Percentiles rank a stretch among this genome's conserved stretches.
Conservation (phyloP, 2,329 filamentous ascomycete species). For the Nannizzia gypsea region DNA sequence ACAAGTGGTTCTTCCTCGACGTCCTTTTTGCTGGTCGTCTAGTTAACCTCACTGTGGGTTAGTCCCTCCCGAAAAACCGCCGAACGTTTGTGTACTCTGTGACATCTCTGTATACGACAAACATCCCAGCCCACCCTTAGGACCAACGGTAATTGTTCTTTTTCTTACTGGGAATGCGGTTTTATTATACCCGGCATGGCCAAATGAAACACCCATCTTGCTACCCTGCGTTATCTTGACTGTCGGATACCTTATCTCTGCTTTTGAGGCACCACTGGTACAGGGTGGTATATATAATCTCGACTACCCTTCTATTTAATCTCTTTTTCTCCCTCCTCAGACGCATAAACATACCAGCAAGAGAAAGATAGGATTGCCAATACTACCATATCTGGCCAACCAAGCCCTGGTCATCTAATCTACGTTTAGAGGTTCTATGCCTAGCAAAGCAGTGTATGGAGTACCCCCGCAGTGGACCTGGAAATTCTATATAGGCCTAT, state of each 20-base stretch:
- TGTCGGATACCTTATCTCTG: background rate
- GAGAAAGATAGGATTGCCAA: background rate
- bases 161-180: background rate
- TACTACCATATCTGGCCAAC: background rate
- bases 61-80: background rate
- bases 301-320: background rate
- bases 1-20: background rate
- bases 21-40: background rate
- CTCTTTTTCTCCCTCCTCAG: background rate
- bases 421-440: background rate
- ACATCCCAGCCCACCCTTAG: background rate
- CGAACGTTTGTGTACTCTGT: background rate
- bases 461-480: background rate
- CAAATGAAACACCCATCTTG: background rate
- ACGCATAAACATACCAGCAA: background rate
- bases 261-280: background rate
- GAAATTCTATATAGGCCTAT: background rate
- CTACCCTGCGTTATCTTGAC: background rate
- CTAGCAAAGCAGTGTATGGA: background rate
- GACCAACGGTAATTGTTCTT: background rate
- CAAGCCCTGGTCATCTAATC: background rate
- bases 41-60: constrained; percentile 1
- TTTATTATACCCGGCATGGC: constrained; percentile 1
- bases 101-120: background rate
- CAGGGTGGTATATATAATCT: background rate